Percentiles rank a stretch among this genome's conserved stretches.
These are phyloP conservation scores for Coemansia sp. DNA, from an alignment of 192 early-diverging fungal genomes.

Conservation along the genomic window DNA sequence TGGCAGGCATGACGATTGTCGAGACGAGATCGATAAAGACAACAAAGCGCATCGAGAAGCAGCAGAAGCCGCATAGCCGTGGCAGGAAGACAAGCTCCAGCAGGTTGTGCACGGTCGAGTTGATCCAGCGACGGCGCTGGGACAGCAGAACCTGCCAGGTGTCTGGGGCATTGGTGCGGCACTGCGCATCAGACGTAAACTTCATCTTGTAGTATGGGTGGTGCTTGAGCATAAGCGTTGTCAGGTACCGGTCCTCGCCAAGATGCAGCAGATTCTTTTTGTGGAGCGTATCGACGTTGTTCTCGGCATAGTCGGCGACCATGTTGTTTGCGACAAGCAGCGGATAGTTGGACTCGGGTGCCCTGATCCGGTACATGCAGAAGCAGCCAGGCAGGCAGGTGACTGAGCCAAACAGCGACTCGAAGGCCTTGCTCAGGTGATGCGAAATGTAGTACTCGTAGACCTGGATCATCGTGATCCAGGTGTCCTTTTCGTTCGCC, in stretches of 20 bases:
- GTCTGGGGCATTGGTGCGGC: slow-evolving; percentile 95
- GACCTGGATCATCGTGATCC: slow-evolving; percentile 99
- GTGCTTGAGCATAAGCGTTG: slow-evolving; percentile 95
- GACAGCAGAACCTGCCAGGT: slow-evolving; percentile 94
- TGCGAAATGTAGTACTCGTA: slow-evolving; percentile 99
- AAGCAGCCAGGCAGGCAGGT: slow-evolving; percentile 99
- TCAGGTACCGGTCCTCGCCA: slow-evolving; percentile 99
- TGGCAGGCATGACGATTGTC: slow-evolving; percentile 93
- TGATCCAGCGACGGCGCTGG: slow-evolving; percentile 99
- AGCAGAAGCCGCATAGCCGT: slow-evolving; percentile 96
- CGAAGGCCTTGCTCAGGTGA: slow-evolving; percentile 96
- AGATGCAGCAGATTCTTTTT: slow-evolving; percentile 98
- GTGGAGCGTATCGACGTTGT: slow-evolving; percentile 96
- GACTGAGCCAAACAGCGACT: slow-evolving; percentile 96
- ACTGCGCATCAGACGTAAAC: slow-evolving; percentile 95
- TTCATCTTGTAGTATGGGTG: slow-evolving; percentile 96
- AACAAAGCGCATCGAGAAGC: slow-evolving; percentile 98
- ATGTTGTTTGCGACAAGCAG: slow-evolving; percentile 85
- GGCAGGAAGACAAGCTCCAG: slow-evolving; percentile 91
- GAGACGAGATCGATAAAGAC: slow-evolving; percentile 95
- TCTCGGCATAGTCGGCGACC: slow-evolving; percentile 92
- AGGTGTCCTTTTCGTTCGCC: slow-evolving; percentile 91
- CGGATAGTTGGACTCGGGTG: slow-evolving; percentile 88
- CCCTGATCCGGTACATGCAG: slow-evolving; percentile 98
- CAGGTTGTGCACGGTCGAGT: slow-evolving; percentile 99